A percentile compares a stretch with the other conserved stretches of the same genome.
Evolutionary conservation across 495 filamentous ascomycete genomes (phyloP).

Genomic region (Lophium mytilinum): DNA sequence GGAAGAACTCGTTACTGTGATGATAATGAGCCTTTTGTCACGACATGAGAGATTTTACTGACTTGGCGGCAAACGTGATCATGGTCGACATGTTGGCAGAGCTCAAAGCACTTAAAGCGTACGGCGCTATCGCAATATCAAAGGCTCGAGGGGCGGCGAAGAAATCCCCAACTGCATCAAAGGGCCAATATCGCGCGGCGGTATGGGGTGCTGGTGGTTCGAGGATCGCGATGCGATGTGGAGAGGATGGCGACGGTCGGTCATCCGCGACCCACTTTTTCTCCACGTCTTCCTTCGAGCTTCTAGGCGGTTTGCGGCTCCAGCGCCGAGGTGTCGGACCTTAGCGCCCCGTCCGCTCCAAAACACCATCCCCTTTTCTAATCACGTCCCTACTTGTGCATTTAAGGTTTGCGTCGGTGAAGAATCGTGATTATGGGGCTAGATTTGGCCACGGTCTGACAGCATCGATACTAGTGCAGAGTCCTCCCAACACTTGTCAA

Average conservation of each 20-base stretch:
- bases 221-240: conserved; percentile 4
- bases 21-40: too few relatives aligned
- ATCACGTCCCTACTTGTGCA: too few relatives aligned
- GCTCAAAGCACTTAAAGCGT: neutral
- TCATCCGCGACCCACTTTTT: conserved; percentile 12
- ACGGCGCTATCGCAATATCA: neutral
- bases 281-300: neutral
- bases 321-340: neutral
- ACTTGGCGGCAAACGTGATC: conserved; percentile 29
- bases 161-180: too few relatives aligned
- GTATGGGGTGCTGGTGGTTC: conserved; percentile 3
- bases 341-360: neutral
- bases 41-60: too few relatives aligned
- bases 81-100: conserved; percentile 25
- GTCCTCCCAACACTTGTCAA: too few relatives aligned
- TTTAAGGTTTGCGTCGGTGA: too few relatives aligned
- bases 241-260: neutral
- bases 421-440: too few relatives aligned
- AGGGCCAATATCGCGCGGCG: neutral
- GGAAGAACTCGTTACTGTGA: conserved; percentile 23
- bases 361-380: neutral
- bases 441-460: too few relatives aligned
- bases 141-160: too few relatives aligned
- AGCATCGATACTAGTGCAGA: too few relatives aligned
- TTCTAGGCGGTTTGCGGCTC: too few relatives aligned